Conservation (phyloP, 2,329 filamentous ascomycete genomes). For the Capronia americana region DNA sequence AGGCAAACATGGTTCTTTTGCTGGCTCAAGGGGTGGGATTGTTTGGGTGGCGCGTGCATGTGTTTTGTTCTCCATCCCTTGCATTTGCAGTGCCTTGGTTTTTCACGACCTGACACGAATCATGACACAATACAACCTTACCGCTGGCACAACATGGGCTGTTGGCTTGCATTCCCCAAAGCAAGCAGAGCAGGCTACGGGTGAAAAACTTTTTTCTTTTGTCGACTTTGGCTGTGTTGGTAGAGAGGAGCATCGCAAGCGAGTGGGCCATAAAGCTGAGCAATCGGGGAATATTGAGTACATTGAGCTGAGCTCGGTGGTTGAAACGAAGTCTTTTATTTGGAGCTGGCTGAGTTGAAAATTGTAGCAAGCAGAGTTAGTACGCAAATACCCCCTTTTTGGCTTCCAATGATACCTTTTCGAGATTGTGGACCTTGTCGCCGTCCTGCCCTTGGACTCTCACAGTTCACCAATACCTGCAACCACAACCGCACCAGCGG, state of each 20-base stretch:
- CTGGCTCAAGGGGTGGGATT: background rate
- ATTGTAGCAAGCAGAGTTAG: conserved; percentile 22
- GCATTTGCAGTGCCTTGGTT: conserved; percentile 25
- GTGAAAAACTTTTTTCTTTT: conserved; percentile 11
- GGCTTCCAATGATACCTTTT: conserved; percentile 33
- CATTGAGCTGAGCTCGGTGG: conserved; percentile 23
- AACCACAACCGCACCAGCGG: background rate
- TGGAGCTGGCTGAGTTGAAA: conserved; percentile 15
- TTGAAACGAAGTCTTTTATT: conserved; percentile 6
- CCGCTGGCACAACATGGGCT: conserved; percentile 4
- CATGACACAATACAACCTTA: conserved; percentile 27
- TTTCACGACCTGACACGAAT: conserved; percentile 27
- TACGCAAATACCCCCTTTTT: conserved; percentile 25
- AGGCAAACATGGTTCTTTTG: background rate
- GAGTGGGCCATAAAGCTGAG: background rate
- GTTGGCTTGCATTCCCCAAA: conserved; percentile 2
- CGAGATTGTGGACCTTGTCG: background rate
- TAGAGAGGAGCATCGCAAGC: background rate
- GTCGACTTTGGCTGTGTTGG: conserved; percentile 6
- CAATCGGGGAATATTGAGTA: background rate
- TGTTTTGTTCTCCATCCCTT: conserved; percentile 25
- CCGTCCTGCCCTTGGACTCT: background rate
- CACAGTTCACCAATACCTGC: background rate
- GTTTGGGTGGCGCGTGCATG: conserved; percentile 9
- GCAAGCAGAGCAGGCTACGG: background rate